phyloP scores from a whole-genome alignment of 345 rosid genomes.

The Anacardium occidentale region DNA sequence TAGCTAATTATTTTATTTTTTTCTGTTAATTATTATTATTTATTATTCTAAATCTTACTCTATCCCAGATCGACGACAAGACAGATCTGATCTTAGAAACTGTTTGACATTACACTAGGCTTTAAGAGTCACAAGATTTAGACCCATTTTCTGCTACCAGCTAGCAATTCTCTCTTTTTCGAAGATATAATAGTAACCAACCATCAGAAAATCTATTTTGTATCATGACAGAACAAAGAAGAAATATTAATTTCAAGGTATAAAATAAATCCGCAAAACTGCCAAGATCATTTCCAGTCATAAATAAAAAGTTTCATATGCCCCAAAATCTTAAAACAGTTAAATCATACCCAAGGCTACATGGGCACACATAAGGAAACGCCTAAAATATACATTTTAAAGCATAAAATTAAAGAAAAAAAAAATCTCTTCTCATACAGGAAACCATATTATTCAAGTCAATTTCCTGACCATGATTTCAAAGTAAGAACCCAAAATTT shows the following conservation, averaged over 20 bases:
- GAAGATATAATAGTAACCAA: too few relatives aligned
- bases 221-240: too few relatives aligned
- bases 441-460: constrained; percentile 41
- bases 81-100: too few relatives aligned
- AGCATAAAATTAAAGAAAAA: constrained; percentile 28
- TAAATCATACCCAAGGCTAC: constrained; percentile 19
- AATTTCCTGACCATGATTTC: constrained; percentile 28
- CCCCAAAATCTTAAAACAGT: constrained; percentile 22
- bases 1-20: too few relatives aligned
- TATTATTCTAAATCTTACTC: too few relatives aligned
- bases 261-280: constrained; percentile 1
- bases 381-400: constrained; percentile 37
- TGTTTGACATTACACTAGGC: too few relatives aligned
- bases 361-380: constrained; percentile 18
- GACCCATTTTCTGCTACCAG: too few relatives aligned
- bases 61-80: too few relatives aligned
- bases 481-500: constrained; percentile 30
- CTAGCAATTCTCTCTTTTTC: too few relatives aligned
- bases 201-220: too few relatives aligned
- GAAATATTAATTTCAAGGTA: not conserved
- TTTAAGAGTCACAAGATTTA: too few relatives aligned
- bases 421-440: constrained; percentile 21
- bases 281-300: constrained; percentile 13
- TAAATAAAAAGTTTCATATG: constrained; percentile 23
- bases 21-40: too few relatives aligned